Percentiles rank a stretch among this genome's conserved stretches.
These are phyloP conservation scores for Fistulifera pelliculosa DNA, from an alignment of 108 stramenopile genomes.

Conservation along the genomic window DNA sequence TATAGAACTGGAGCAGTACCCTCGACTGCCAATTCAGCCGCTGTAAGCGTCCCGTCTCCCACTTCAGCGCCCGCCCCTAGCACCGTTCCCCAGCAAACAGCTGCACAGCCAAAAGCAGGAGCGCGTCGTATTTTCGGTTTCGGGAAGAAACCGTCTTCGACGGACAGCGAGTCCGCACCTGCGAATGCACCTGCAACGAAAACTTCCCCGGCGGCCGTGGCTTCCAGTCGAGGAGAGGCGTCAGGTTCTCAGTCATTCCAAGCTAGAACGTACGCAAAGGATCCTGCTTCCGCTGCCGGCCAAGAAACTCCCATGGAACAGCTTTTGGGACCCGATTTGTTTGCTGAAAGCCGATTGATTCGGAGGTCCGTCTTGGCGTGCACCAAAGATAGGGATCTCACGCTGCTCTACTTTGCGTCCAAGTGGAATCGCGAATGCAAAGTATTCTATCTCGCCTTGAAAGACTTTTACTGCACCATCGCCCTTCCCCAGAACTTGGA, in stretches of 20 bases:
- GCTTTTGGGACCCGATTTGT: slow-evolving; percentile 6
- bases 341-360: not conserved
- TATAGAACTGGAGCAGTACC: too few species aligned
- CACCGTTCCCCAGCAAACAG: too few species aligned
- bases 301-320: slow-evolving; percentile 12
- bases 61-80: too few species aligned
- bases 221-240: not conserved
- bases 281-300: slow-evolving; percentile 4
- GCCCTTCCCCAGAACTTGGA: slow-evolving; percentile 1
- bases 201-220: too few species aligned
- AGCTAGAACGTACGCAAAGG: not conserved
- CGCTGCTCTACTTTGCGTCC: slow-evolving; percentile 7
- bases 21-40: too few species aligned
- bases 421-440: slow-evolving; percentile 9
- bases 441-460: slow-evolving; percentile 2
- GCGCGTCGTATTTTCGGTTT: not conserved
- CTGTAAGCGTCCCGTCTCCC: too few species aligned
- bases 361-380: not conserved
- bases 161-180: slow-evolving; percentile 3
- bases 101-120: not conserved
- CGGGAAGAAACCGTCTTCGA: not conserved
- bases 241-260: not conserved
- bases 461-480: slow-evolving; percentile 8
- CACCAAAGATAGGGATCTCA: slow-evolving; percentile 2
- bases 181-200: not conserved